phyloP scores from a whole-genome alignment of 2,329 filamentous ascomycete genomes.

The Alternaria sp. region DNA sequence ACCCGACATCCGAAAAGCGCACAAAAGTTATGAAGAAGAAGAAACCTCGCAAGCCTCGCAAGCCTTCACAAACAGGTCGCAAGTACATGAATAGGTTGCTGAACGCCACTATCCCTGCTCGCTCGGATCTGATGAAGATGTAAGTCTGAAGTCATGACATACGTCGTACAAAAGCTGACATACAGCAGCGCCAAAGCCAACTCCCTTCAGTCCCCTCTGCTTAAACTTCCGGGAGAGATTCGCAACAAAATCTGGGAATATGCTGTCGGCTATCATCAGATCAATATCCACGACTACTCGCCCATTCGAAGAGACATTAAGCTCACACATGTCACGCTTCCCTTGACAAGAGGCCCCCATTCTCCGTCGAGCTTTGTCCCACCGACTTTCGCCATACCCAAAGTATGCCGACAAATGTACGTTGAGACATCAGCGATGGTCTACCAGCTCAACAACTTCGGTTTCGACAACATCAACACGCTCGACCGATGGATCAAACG shows the following conservation, averaged over 20 bases:
- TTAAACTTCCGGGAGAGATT: slow-evolving; percentile 26
- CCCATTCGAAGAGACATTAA: not conserved
- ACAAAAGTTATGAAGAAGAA: slow-evolving; percentile 7
- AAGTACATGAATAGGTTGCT: slow-evolving; percentile 11
- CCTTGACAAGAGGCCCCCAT: not conserved
- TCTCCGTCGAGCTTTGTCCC: not conserved
- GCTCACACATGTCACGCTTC: not conserved
- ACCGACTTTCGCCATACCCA: slow-evolving; percentile 9
- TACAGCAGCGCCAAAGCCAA: slow-evolving; percentile 19
- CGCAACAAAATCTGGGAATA: slow-evolving; percentile 26
- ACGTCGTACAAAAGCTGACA: not conserved
- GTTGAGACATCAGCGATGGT: slow-evolving; percentile 19
- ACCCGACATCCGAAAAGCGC: not conserved
- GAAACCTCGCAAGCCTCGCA: not conserved
- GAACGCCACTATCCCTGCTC: slow-evolving; percentile 1
- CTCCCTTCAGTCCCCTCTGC: slow-evolving; percentile 20
- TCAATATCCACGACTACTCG: slow-evolving; percentile 3
- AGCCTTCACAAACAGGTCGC: not conserved
- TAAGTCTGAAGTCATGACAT: not conserved
- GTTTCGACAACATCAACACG: not conserved
- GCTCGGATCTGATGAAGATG: slow-evolving; percentile 13
- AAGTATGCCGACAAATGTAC: slow-evolving; percentile 26
- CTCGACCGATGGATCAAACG: slow-evolving; percentile 23
- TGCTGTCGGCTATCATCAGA: slow-evolving; percentile 15
- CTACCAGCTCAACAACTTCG: slow-evolving; percentile 21